Conservation (phyloP, 2,329 filamentous ascomycete species). For the Alternaria angustiovoidea region DNA sequence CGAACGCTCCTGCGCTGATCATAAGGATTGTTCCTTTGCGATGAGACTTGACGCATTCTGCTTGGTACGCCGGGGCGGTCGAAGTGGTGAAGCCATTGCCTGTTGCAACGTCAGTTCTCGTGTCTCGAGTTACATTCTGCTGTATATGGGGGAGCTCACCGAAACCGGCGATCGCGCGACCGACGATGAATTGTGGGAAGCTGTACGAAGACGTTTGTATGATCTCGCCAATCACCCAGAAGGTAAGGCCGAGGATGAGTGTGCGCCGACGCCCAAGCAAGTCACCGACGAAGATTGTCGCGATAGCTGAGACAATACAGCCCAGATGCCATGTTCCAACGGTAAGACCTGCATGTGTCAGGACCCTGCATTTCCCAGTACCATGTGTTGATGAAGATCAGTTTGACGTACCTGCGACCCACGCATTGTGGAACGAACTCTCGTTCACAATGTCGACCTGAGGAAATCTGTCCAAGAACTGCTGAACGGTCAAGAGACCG, state of each 20-base stretch:
- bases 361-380: not conserved
- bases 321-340: constrained; percentile 55
- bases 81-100: constrained; percentile 63
- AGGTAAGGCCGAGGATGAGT: constrained; percentile 58
- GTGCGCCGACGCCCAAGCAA: constrained; percentile 59
- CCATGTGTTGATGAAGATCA: not conserved
- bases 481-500: constrained; percentile 70
- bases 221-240: constrained; percentile 61
- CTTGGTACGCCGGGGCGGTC: constrained; percentile 63
- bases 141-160: constrained; percentile 47
- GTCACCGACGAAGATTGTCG: constrained; percentile 61
- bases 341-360: constrained; percentile 31
- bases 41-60: constrained; percentile 56
- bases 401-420: constrained; percentile 32
- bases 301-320: constrained; percentile 65
- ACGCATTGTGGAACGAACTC: constrained; percentile 30
- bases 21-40: constrained; percentile 58
- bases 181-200: constrained; percentile 61
- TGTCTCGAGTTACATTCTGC: not conserved
- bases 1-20: constrained; percentile 60
- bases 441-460: constrained; percentile 36
- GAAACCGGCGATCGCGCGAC: constrained; percentile 58
- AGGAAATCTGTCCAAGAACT: constrained; percentile 59
- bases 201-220: constrained; percentile 58
- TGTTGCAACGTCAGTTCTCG: constrained; percentile 8